Percentiles rank a stretch among this genome's conserved stretches.
Conservation (phyloP, 202 grass and related monocot genomes). For the Setaria italica region DNA sequence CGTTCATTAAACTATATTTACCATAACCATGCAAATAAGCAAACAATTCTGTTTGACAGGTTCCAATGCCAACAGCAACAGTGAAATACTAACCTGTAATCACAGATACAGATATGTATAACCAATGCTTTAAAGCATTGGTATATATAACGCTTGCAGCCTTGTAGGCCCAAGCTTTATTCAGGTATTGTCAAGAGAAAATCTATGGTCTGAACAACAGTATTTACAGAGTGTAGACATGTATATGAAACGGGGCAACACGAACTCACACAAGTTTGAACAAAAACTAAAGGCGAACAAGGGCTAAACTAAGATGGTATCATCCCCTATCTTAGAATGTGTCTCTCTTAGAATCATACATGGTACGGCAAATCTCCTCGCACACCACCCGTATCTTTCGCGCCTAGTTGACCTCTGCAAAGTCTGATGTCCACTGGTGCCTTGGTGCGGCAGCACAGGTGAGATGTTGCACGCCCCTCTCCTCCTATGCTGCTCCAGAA, state of each 20-base stretch:
- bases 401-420: slow-evolving; percentile 42
- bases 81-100: neutral
- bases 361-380: slow-evolving; percentile 36
- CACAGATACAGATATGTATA: neutral
- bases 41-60: neutral
- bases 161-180: slow-evolving; percentile 48
- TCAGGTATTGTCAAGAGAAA: slow-evolving; percentile 16
- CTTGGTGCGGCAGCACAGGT: neutral
- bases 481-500: slow-evolving; percentile 23
- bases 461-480: slow-evolving; percentile 20
- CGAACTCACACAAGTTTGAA: neutral
- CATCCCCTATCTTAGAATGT: slow-evolving; percentile 17
- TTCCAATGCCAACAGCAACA: neutral
- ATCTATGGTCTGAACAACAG: slow-evolving; percentile 39
- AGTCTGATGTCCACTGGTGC: slow-evolving; percentile 10
- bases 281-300: neutral
- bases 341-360: slow-evolving; percentile 50
- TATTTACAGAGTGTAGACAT: slow-evolving; percentile 57
- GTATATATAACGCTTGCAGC: neutral
- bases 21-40: neutral
- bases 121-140: neutral
- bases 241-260: slow-evolving; percentile 15
- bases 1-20: neutral
- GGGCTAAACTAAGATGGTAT: slow-evolving; percentile 33
- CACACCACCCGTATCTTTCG: slow-evolving; percentile 35